phyloP scores from a whole-genome alignment of 2,329 filamentous ascomycete species.

The Penicillium brevicompactum region DNA sequence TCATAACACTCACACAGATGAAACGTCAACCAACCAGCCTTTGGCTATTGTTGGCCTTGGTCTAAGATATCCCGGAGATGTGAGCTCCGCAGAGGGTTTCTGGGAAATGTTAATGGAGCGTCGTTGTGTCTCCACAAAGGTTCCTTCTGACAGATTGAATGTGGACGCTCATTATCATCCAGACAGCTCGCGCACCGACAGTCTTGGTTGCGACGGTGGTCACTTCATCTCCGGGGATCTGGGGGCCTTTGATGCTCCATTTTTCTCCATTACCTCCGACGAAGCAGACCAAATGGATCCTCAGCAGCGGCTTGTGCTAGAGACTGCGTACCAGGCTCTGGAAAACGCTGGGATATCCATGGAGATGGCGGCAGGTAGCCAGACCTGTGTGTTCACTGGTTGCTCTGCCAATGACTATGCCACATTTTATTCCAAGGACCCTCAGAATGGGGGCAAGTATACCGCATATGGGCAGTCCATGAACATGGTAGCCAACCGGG shows the following conservation, averaged over 20 bases:
- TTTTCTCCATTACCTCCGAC: neutral
- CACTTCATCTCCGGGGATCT: neutral
- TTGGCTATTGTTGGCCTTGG: neutral
- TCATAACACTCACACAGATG: neutral
- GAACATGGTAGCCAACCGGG: constrained; percentile 5
- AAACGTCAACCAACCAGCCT: neutral
- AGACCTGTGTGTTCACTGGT: neutral
- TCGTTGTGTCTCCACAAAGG: neutral
- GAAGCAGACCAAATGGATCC: neutral
- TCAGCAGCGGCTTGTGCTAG: neutral
- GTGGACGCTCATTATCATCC: neutral
- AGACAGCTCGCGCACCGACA: neutral
- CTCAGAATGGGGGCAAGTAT: neutral
- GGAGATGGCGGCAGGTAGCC: neutral
- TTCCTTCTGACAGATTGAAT: neutral
- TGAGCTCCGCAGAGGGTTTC: neutral
- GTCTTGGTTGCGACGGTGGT: neutral
- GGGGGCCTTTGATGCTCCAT: neutral
- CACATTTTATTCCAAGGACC: neutral
- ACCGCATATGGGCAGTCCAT: neutral
- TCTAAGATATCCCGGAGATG: neutral
- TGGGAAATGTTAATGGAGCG: neutral
- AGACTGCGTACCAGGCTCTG: neutral
- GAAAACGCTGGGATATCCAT: neutral
- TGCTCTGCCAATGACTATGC: neutral